phyloP scores from a whole-genome alignment of 495 filamentous ascomycete species.

The Talaromyces thailandensis region DNA sequence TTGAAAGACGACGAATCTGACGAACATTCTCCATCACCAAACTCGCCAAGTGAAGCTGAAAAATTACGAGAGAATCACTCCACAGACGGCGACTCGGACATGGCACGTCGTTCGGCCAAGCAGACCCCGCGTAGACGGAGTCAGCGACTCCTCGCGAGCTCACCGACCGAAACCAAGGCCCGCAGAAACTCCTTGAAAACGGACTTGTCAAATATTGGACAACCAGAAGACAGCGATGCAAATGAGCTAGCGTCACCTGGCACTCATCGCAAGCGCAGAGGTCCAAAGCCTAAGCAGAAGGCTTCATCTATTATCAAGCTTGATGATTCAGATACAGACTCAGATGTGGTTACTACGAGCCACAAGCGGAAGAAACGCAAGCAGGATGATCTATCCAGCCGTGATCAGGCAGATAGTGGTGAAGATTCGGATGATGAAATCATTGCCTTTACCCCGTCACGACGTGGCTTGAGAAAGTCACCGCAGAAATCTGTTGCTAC shows the following conservation, averaged over 20 bases:
- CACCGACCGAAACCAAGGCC: background rate
- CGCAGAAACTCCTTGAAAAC: background rate
- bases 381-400: background rate
- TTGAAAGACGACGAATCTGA: background rate
- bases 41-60: background rate
- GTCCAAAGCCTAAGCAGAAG: conserved; percentile 3
- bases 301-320: background rate
- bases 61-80: background rate
- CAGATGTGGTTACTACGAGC: background rate
- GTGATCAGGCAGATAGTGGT: conserved; percentile 2
- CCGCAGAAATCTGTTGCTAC: background rate
- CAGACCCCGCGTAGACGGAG: background rate
- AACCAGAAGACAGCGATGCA: conserved; percentile 18
- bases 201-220: background rate
- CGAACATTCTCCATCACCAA: background rate
- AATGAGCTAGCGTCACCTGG: conserved; percentile 17
- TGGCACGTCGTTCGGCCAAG: background rate
- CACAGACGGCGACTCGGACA: background rate
- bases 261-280: conserved; percentile 16
- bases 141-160: background rate
- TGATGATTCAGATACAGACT: conserved; percentile 3
- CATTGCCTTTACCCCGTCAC: conserved; percentile 19
- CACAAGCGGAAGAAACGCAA: background rate
- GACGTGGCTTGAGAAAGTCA: conserved; percentile 7
- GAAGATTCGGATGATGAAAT: conserved; percentile 24